Base-by-base conservation (phyloP, 169 alveolate genomes). In the Babesia microti region DNA sequence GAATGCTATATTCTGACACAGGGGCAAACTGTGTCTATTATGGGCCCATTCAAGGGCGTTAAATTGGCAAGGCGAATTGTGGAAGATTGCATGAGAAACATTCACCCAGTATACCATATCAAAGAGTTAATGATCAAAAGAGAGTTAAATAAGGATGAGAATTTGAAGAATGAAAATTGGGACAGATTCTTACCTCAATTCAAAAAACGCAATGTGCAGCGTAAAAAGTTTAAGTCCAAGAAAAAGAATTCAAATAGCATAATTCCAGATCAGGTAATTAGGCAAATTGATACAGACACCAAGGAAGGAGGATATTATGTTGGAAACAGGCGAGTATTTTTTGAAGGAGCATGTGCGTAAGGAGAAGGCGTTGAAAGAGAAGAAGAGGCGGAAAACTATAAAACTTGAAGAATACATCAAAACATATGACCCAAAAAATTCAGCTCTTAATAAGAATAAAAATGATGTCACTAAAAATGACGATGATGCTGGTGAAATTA, bases 41-140 rank as follows among this genome's bases (percentile, higher is more conserved):
- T 95, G 84, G 99, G 99, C 6, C 65, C 91, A 48, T 88, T 83
- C 59, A 92, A 89, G 59, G 91, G 94, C 27, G 53, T 94, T 22
- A 95, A 95, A 66, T 66, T 70, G 17, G 97, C 89, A 6, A 69
- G 97, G 47, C 85, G 96, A 59, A 89, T 96, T 32, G 93, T 96
- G 14, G 89, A 91, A 41, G 99, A 96, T 61, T 93, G 99, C 46
- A 92, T 96, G 97, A 70, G 83, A 48, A 96, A 96, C 66, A 79
- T 95, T 26, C 99, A 96, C 79, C 99, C 99, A 4, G 94, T 91
- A 21, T 95, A 94, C 72, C 95, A 92, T 75, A 91, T 95, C 23
- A 94, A 95, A 76, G 99, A 96, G 74, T 67, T 96, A 44, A 94
- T 96, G 97, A 95, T 95, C 30, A 94, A 94, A 67, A 67, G 95